A percentile compares a stretch with the other conserved stretches of the same genome.
Conservation (phyloP, 345 rosid species). For the Firmiana major region DNA sequence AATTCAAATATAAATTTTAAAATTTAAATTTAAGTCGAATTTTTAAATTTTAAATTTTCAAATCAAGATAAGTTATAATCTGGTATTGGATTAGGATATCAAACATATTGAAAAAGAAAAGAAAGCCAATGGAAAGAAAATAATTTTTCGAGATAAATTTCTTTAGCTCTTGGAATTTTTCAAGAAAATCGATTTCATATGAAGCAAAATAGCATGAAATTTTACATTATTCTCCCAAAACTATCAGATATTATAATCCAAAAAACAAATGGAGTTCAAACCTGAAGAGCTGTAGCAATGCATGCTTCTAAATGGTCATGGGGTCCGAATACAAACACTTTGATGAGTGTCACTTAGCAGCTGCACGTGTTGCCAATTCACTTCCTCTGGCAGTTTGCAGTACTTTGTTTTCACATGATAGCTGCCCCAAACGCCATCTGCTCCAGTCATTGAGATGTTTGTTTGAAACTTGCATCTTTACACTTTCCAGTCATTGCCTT, state of each 20-base stretch:
- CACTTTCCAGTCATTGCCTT: neutral
- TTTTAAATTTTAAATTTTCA: no score
- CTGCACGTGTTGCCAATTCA: conserved; percentile 19
- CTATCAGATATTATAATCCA: neutral
- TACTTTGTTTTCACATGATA: conserved; percentile 14
- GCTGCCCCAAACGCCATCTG: neutral
- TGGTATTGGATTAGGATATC: no score
- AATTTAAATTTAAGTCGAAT: no score
- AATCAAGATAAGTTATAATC: no score
- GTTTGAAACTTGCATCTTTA: neutral
- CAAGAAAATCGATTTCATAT: neutral
- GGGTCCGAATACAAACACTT: conserved; percentile 12
- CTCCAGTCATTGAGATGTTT: neutral
- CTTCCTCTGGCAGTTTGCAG: neutral
- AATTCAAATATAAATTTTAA: no score
- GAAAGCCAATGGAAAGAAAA: no score
- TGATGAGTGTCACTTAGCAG: conserved; percentile 28
- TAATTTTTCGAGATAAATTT: no score
- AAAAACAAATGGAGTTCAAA: neutral
- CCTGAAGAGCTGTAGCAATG: neutral
- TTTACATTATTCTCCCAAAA: neutral
- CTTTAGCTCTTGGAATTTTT: no score
- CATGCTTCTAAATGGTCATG: conserved; percentile 2
- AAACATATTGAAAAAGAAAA: no score
- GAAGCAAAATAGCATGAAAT: neutral